Base-by-base conservation (phyloP, 2,329 filamentous ascomycete genomes). In the Scytalidium lignicola region DNA sequence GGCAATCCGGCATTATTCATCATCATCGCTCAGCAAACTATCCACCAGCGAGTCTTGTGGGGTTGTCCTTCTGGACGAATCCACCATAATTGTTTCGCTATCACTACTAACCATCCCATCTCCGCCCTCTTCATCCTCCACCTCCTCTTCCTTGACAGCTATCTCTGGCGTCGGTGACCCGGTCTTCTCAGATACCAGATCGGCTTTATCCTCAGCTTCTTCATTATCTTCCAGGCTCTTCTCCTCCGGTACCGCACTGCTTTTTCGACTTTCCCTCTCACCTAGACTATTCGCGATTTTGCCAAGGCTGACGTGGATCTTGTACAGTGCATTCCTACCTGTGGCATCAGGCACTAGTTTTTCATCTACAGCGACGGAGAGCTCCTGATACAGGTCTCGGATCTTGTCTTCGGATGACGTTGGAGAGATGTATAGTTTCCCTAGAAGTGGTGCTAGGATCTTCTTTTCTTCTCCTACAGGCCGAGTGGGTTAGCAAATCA, bases 401-500 rank as follows among this genome's bases (percentile, higher is more conserved):
- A 84, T 70, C 58, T 79, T 80, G 19, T 78, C 72, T 53, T 82
- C 75, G 0, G 74, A 74, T 0, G 82, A 83, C 1, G 85, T 74
- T 0, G 88, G 78, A 1, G 85, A 83, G 43, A 97, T 77, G 63
- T 91, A 83, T 2, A 96, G 74, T 68, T 96, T 97, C 56, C 83
- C 83, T 1, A 97, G 77, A 43, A 96, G 79, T 0, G 83, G 79
- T 22, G 88, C 82, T 9, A 93, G 72, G 1, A 85, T 78, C 65
- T 95, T 96, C 70, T 88, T 89, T 67, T 96, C 91, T 55, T 96
- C 90, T 65, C 88, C 86, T 85, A 62, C 64, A 48, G 32, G 15
- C 15, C 32, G 52, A 28, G 6, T 1, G 18, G 51, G 63, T 70
- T 65, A 71, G 62, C n/a, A n/a, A n/a, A n/a, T n/a, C n/a, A n/a